Base-by-base conservation (phyloP, 2,329 filamentous ascomycete species). In the Colletotrichum sojae region DNA sequence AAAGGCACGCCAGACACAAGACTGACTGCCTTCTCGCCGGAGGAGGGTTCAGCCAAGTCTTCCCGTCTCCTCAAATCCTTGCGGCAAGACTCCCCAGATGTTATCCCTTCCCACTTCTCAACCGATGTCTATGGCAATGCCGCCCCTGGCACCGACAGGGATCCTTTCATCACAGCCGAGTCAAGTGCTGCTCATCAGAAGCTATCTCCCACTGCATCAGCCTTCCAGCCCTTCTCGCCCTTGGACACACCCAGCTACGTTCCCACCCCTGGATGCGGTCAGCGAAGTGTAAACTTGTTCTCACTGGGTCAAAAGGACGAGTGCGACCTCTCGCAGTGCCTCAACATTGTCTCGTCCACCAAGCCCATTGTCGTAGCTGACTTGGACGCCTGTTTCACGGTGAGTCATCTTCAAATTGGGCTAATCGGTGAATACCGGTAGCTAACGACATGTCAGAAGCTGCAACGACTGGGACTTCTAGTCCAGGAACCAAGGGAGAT, bases 1-100 rank as follows among this genome's bases (percentile, higher is more conserved):
- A 85, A 88, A 73, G 87, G 85, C 16, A 92, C 91, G 6, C 90
- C 91, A 0, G 89, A 91, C 67, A 91, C 90, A 8, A 87, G 86
- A 57, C 72, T 91, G 49, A 90, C 90, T 5, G 81, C 86, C 6
- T 91, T 92, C 75, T 92, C 90, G 4, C 89, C 90, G 0, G 86
- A 89, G 16, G 88, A 89, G 48, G 78, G 78, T 59, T 84, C 84
- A 15, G 78, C 80, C 45, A 85, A 84, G 72, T 83, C 84, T 20
- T 78, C 78, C 16, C 81, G 80, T 67, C 72, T 77, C 18, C 71
- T 80, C 16, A 79, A 80, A 31, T 73, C 76, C 9, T 73, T 82
- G 46, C 75, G 72, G 48, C 68, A 76, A 13, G 74, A 73, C 39
- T 67, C 76, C 20, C 74, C 78, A n/a, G 78, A 80, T 12, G 72